Conservation (phyloP, 2,329 filamentous ascomycete genomes). For the Orbilia blumenaviensis region DNA sequence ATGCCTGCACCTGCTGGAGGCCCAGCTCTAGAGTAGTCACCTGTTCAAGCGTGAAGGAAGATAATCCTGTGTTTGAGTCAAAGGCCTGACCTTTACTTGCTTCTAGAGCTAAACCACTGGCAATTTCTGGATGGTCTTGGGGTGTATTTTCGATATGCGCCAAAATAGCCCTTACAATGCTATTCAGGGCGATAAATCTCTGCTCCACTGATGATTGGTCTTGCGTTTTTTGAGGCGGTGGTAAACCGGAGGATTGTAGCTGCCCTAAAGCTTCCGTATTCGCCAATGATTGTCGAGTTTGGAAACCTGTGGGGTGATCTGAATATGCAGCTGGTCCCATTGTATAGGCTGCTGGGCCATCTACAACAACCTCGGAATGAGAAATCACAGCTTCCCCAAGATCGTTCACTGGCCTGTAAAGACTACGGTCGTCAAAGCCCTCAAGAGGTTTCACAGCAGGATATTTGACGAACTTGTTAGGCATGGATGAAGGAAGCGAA, state of each 20-base stretch:
- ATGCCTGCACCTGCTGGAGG: background rate
- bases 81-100: background rate
- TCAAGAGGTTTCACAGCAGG: constrained; percentile 10
- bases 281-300: background rate
- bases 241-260: background rate
- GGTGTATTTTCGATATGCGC: background rate
- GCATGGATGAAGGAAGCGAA: background rate
- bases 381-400: constrained; percentile 65
- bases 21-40: background rate
- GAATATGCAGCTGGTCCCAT: background rate
- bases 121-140: background rate
- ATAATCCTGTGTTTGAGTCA: background rate
- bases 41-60: background rate
- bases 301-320: background rate
- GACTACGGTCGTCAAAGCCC: constrained; percentile 79
- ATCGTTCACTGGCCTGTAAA: constrained; percentile 75
- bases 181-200: background rate
- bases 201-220: background rate
- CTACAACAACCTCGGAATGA: background rate
- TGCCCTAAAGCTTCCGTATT: background rate
- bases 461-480: constrained; percentile 10
- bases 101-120: background rate
- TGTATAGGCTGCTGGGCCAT: background rate
- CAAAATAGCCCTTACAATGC: background rate
- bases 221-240: background rate